These are phyloP conservation scores for Diaporthe ilicicola DNA, from an alignment of 2,329 filamentous ascomycete genomes.

Conservation along the genomic window DNA sequence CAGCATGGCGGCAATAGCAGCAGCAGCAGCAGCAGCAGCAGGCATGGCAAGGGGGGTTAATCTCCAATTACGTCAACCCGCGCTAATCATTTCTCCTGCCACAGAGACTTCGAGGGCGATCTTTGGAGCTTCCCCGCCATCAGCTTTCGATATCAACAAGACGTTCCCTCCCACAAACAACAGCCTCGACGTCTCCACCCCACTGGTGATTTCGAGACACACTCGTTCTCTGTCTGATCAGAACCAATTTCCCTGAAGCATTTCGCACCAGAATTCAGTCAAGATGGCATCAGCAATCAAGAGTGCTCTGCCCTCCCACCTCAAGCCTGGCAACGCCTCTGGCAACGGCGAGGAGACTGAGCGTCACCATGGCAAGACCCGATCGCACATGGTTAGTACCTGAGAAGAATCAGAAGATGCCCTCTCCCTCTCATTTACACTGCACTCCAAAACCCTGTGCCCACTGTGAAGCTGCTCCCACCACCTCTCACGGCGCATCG, in stretches of 20 bases:
- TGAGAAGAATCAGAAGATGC: not conserved
- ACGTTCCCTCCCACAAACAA: not conserved
- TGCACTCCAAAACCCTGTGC: too few species aligned
- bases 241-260: not conserved
- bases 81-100: conserved; percentile 29
- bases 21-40: not conserved
- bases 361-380: conserved; percentile 83
- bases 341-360: conserved; percentile 53
- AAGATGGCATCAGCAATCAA: conserved; percentile 76
- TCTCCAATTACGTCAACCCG: conserved; percentile 28
- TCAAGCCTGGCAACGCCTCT: conserved; percentile 71
- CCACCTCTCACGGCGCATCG: not conserved
- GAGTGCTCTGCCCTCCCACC: conserved; percentile 83
- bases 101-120: conserved; percentile 23
- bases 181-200: not conserved
- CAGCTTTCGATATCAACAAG: conserved; percentile 24
- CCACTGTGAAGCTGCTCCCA: not conserved
- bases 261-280: conserved; percentile 34
- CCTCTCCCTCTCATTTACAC: not conserved
- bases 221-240: not conserved
- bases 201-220: not conserved
- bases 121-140: conserved; percentile 25
- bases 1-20: not conserved
- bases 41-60: not conserved
- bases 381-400: conserved; percentile 81